These are phyloP conservation scores for Rauvolfia tetraphylla DNA, from an alignment of 257 asterid species.

Conservation along the genomic window DNA sequence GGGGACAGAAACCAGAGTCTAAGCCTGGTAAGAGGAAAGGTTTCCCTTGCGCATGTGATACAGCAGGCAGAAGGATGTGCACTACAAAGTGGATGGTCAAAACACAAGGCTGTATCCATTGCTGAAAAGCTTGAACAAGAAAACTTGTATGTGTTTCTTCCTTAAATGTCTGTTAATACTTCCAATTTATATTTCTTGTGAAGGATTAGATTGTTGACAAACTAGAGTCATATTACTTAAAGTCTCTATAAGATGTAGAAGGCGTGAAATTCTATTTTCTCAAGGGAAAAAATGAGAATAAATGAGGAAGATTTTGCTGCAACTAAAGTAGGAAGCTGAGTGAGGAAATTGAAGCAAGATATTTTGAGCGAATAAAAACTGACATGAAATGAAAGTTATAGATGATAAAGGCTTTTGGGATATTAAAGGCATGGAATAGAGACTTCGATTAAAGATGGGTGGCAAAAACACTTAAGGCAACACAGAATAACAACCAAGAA, in stretches of 20 bases:
- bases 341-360: too few species aligned
- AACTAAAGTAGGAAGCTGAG: background rate
- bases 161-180: background rate
- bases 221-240: background rate
- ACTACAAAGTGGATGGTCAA: conserved; percentile 74
- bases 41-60: conserved; percentile 88
- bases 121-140: conserved; percentile 97
- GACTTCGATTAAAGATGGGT: too few species aligned
- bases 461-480: too few species aligned
- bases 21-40: conserved; percentile 80
- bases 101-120: conserved; percentile 79
- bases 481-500: too few species aligned
- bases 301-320: background rate
- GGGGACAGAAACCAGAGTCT: conserved; percentile 58
- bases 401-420: too few species aligned
- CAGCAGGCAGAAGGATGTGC: conserved; percentile 79
- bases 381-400: too few species aligned
- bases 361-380: too few species aligned
- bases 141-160: conserved; percentile 60
- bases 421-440: background rate
- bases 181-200: background rate
- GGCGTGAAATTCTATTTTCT: background rate
- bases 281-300: background rate
- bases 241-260: background rate
- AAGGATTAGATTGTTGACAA: background rate